Conservation (phyloP, 2,329 filamentous ascomycete species). For the Pseudocercospora macadamiae region DNA sequence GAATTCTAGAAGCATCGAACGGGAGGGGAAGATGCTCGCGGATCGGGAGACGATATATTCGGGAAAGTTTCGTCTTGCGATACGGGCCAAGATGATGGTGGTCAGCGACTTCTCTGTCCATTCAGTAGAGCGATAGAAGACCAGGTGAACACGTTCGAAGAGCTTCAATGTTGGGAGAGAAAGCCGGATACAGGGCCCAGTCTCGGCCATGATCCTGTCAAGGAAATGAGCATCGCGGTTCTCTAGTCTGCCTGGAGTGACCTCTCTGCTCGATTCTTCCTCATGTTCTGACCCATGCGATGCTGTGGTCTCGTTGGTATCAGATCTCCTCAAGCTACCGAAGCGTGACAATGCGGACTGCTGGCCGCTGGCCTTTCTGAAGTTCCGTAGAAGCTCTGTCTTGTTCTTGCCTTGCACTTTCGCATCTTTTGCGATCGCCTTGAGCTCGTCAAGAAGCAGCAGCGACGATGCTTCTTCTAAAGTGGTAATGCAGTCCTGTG, state of each 20-base stretch:
- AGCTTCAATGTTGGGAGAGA: constrained; percentile 73
- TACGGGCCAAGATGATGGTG: constrained; percentile 90
- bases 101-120: constrained; percentile 98
- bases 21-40: constrained; percentile 81
- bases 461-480: constrained; percentile 83
- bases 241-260: constrained; percentile 46
- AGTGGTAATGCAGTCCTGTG: constrained; percentile 71
- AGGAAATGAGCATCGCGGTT: constrained; percentile 77
- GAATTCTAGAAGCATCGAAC: constrained; percentile 78
- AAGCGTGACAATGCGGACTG: constrained; percentile 73
- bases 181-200: constrained; percentile 82
- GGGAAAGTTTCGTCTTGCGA: constrained; percentile 84
- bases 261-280: constrained; percentile 40
- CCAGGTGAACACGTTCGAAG: constrained; percentile 91
- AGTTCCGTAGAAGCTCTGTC: constrained; percentile 71
- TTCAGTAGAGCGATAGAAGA: constrained; percentile 93
- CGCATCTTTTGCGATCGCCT: constrained; percentile 78
- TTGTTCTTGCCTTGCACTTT: constrained; percentile 90
- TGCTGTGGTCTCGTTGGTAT: constrained; percentile 59
- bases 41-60: constrained; percentile 88
- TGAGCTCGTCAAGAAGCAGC: constrained; percentile 85
- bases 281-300: constrained; percentile 45
- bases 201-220: constrained; percentile 73
- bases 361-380: constrained; percentile 72
- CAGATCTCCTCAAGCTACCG: constrained; percentile 66